Evolutionary conservation across 2,329 filamentous ascomycete species (phyloP).

Genomic region (Penicillium concentricum): DNA sequence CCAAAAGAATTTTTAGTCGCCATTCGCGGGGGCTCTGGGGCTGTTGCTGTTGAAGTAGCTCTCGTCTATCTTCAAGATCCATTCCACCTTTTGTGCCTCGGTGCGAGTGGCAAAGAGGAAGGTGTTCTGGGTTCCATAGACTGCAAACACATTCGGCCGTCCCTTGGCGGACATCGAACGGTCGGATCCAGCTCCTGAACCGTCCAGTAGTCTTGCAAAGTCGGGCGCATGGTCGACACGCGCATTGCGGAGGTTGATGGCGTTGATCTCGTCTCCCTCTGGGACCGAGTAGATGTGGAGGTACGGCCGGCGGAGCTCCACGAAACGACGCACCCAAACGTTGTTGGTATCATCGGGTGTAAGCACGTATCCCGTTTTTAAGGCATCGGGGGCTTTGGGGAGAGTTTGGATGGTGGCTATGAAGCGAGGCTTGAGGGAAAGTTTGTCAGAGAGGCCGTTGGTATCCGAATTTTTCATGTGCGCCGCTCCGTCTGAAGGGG

Average conservation of each 20-base stretch:
- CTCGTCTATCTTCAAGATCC: conserved; percentile 94
- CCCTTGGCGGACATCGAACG: conserved; percentile 41
- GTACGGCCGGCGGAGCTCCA: conserved; percentile 88
- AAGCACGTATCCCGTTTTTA: conserved; percentile 86
- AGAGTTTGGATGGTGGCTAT: conserved; percentile 74
- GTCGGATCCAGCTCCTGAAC: conserved; percentile 39
- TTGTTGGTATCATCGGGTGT: conserved; percentile 74
- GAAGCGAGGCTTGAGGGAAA: conserved; percentile 60
- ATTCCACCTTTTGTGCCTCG: conserved; percentile 91
- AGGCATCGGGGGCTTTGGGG: conserved; percentile 73
- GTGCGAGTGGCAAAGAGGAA: conserved; percentile 89
- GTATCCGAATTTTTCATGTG: conserved; percentile 26
- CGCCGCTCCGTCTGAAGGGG: conserved; percentile 38
- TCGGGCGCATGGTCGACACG: conserved; percentile 91
- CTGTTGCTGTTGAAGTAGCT: conserved; percentile 57
- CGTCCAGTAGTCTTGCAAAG: conserved; percentile 72
- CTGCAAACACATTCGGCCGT: conserved; percentile 78
- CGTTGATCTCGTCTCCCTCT: conserved; percentile 85
- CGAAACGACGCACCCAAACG: conserved; percentile 87
- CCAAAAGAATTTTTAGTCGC: conserved; percentile 8
- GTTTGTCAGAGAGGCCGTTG: conserved; percentile 28
- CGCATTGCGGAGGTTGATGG: conserved; percentile 84
- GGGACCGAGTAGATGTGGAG: conserved; percentile 82
- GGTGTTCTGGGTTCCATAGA: conserved; percentile 92
- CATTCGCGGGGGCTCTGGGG: conserved; percentile 26